Base-by-base conservation (phyloP, 345 rosid genomes). In the Salix brachista region DNA sequence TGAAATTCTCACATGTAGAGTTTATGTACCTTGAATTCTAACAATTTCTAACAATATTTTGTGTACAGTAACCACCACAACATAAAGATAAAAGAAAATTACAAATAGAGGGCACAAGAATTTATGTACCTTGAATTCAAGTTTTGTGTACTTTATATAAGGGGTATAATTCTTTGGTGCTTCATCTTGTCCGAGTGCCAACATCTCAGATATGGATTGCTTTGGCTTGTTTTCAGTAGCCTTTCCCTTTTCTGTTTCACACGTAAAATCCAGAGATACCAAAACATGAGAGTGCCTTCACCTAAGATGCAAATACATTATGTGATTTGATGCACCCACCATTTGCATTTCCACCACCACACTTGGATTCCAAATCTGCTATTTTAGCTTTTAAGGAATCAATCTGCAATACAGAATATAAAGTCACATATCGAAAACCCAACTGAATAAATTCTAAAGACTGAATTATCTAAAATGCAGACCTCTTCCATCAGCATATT, bases 141-240 rank as follows among this genome's bases (percentile, higher is more conserved):
- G 99, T 87, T 92, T 96, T 71, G 89, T 89, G 81, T 90, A 96
- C 78, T 90, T 96, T 72, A 93, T 91, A 78, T 79, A 87, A 75
- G 94, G 98, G 50, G 94, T 95, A 83, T 88, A 86, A 83, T 91
- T 90, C 76, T 81, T 74, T 75, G 80, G 79, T 73, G 78, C 73
- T 65, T 78, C 84, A 83, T 77, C 88, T 71, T 77, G 77, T 71
- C 64, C 64, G 30, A 58, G 13, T 52, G 78, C 83, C 34, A 74
- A 71, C 80, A 79, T 84, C 84, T 84, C 83, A 44, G 79, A 62
- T 21, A 70, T 21, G n/a, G 80, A 70, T 72, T 83, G 83, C 76
- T 81, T 77, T 65, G 77, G 70, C 66, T 36, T 34, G 41, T 25
- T 72, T 69, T 46, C 56, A 85, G 69, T 69, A 66, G 84, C 76